Conservation (phyloP, 371 early-diverging fungal genomes). For the Blakeslea trispora region DNA sequence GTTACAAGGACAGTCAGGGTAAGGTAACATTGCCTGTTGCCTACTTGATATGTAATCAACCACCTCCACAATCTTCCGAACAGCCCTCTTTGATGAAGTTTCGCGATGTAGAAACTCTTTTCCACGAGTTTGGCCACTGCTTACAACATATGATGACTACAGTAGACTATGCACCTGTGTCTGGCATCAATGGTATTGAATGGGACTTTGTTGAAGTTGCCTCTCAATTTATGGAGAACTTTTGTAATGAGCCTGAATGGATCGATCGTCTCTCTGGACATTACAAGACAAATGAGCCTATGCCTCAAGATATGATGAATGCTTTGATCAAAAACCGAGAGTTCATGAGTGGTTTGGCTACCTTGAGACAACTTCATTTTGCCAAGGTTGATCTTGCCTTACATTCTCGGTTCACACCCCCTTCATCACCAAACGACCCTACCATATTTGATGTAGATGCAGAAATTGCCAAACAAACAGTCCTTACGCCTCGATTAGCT, state of each 20-base stretch:
- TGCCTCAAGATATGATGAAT: constrained; percentile 64
- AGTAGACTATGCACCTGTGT: constrained; percentile 67
- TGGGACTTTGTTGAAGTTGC: constrained; percentile 71
- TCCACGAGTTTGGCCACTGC: constrained; percentile 75
- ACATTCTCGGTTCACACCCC: constrained; percentile 54
- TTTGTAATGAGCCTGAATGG: constrained; percentile 64
- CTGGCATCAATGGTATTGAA: constrained; percentile 71
- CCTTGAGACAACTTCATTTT: constrained; percentile 66
- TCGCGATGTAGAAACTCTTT: constrained; percentile 64
- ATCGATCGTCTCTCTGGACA: constrained; percentile 55
- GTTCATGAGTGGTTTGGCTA: constrained; percentile 63
- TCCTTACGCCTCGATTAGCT: constrained; percentile 50
- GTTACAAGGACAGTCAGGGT: constrained; percentile 50
- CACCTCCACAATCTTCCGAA: constrained; percentile 50
- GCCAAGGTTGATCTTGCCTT: constrained; percentile 60
- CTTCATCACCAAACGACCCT: constrained; percentile 26
- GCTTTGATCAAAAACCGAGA: constrained; percentile 54
- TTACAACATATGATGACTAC: constrained; percentile 71
- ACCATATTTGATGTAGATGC: constrained; percentile 62
- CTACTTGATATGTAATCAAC: constrained; percentile 70
- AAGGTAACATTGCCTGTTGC: constrained; percentile 60
- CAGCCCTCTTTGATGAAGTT: constrained; percentile 67
- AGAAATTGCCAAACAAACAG: constrained; percentile 54
- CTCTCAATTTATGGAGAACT: constrained; percentile 76
- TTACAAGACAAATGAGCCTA: constrained; percentile 58